Evolutionary conservation across 2,329 filamentous ascomycete genomes (phyloP).

Genomic region (Xylaria arbuscula): DNA sequence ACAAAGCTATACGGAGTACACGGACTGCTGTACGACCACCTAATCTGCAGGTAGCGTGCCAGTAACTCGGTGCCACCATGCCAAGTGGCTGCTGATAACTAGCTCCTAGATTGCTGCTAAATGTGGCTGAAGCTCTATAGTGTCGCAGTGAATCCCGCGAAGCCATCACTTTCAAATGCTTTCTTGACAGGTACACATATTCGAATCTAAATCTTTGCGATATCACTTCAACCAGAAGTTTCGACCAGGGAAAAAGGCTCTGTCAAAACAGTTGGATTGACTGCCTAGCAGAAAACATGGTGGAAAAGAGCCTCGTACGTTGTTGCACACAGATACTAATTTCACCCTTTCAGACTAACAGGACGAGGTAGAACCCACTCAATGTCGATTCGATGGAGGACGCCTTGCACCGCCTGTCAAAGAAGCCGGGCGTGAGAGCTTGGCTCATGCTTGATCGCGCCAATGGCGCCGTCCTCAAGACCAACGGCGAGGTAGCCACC

Average conservation of each 20-base stretch:
- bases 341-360: conserved; percentile 15
- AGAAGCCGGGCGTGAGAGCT: conserved; percentile 82
- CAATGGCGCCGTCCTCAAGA: conserved; percentile 79
- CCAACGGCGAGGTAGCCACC: conserved; percentile 74
- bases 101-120: not conserved
- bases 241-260: not conserved
- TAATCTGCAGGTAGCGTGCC: too few relatives aligned
- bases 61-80: conserved; percentile 31
- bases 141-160: conserved; percentile 26
- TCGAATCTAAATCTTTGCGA: not conserved
- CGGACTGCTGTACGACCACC: not conserved
- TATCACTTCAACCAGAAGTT: not conserved
- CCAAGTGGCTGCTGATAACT: conserved; percentile 8
- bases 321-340: not conserved
- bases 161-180: conserved; percentile 9
- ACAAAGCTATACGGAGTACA: too few relatives aligned
- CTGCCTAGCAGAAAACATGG: conserved; percentile 35
- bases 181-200: not conserved
- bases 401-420: conserved; percentile 75
- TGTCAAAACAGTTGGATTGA: not conserved
- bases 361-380: conserved; percentile 50
- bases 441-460: conserved; percentile 79
- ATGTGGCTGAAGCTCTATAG: conserved; percentile 44
- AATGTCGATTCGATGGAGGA: conserved; percentile 72
- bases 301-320: conserved; percentile 47